These are phyloP conservation scores for Mortierella sp. DNA, from an alignment of 371 early-diverging fungal genomes.

Conservation along the genomic window DNA sequence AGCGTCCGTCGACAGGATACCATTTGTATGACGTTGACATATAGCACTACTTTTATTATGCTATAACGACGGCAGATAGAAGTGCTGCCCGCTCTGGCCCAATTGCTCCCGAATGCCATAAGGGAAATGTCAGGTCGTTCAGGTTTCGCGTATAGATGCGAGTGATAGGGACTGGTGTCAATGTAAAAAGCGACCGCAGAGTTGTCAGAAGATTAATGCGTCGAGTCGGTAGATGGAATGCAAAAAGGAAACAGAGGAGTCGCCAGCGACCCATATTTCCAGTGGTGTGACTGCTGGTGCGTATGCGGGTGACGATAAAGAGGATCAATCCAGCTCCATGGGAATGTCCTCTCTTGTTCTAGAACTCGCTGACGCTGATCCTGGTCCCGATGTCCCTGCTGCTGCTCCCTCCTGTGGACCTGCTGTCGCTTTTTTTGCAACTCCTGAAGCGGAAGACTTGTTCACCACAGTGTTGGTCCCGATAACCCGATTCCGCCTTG, in stretches of 20 bases:
- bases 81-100: too few relatives aligned
- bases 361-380: slow-evolving; percentile 1
- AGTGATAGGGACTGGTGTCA: too few relatives aligned
- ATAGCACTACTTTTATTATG: too few relatives aligned
- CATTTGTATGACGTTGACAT: too few relatives aligned
- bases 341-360: not conserved
- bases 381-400: not conserved
- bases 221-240: too few relatives aligned
- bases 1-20: too few relatives aligned
- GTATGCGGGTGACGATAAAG: not conserved
- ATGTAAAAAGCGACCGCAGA: too few relatives aligned
- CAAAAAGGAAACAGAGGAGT: not conserved
- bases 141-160: too few relatives aligned
- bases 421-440: not conserved
- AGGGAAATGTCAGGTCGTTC: too few relatives aligned
- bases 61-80: too few relatives aligned
- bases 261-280: not conserved
- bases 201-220: too few relatives aligned
- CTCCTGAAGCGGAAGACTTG: not conserved
- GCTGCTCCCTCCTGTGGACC: not conserved
- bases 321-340: not conserved
- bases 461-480: not conserved
- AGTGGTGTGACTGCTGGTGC: not conserved
- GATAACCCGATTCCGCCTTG: not conserved
- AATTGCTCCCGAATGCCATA: too few relatives aligned